A percentile compares a stretch with the other conserved stretches of the same genome.
These are phyloP conservation scores for Colletotrichum siamense DNA, from an alignment of 2,329 filamentous ascomycete species.

Conservation along the genomic window DNA sequence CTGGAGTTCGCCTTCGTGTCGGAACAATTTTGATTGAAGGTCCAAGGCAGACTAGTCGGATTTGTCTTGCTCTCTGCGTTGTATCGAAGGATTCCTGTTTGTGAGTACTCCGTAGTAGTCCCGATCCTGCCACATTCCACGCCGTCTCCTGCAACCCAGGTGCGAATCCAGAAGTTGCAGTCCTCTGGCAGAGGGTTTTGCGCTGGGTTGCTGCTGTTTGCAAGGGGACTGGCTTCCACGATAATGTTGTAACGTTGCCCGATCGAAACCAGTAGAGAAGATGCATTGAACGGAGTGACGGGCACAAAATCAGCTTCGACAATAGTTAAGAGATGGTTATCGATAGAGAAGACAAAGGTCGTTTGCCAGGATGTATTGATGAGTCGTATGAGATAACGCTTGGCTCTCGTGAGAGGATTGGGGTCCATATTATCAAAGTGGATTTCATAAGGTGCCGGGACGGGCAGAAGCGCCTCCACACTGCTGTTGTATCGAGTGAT, in stretches of 20 bases:
- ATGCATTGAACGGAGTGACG: constrained; percentile 50
- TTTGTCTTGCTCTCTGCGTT: constrained; percentile 8
- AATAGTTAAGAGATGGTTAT: constrained; percentile 42
- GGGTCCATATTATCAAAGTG: not conserved
- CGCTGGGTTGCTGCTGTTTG: not conserved
- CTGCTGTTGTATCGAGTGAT: not conserved
- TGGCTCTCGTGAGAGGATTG: constrained; percentile 23
- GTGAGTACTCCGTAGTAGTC: not conserved
- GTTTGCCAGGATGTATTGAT: constrained; percentile 38
- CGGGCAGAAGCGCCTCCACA: not conserved
- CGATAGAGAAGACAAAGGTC: constrained; percentile 41
- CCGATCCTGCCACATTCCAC: not conserved
- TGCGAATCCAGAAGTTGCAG: constrained; percentile 30
- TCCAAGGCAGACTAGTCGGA: constrained; percentile 20
- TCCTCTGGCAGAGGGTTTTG: constrained; percentile 18
- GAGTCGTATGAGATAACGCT: constrained; percentile 36
- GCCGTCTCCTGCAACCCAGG: not conserved
- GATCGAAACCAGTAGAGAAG: constrained; percentile 53
- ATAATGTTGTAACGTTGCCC: constrained; percentile 42
- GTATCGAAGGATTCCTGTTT: constrained; percentile 32
- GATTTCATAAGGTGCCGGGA: not conserved
- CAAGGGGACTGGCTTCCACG: constrained; percentile 25
- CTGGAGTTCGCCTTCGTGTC: constrained; percentile 29
- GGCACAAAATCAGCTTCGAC: constrained; percentile 54
- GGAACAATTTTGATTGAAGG: constrained; percentile 27